Percentiles rank a stretch among this genome's conserved stretches.
Conservation (phyloP, 768 basidiomycete genomes). For the Tylopilus subfusipes region DNA sequence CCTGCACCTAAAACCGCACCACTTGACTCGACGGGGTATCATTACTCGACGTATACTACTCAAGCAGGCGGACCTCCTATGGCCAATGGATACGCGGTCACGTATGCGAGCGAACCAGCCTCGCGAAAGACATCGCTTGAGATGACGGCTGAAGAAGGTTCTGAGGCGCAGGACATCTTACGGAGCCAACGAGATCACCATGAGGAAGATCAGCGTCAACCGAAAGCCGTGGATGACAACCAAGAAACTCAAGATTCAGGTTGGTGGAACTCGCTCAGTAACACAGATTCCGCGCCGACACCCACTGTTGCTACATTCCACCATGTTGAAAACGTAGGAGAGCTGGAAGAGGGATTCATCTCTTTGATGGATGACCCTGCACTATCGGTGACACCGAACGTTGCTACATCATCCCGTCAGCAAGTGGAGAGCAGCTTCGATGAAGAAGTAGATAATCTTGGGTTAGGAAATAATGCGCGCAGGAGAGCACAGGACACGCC, state of each 20-base stretch:
- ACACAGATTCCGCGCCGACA: conserved; percentile 45
- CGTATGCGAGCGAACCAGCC: conserved; percentile 32
- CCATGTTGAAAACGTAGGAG: conserved; percentile 43
- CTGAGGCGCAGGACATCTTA: conserved; percentile 6
- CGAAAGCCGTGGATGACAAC: conserved; percentile 28
- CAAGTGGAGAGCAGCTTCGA: conserved; percentile 19
- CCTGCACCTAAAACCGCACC: conserved; percentile 54
- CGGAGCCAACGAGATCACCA: conserved; percentile 4
- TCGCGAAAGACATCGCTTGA: conserved; percentile 31
- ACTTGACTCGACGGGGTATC: conserved; percentile 39
- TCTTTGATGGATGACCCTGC: conserved; percentile 73
- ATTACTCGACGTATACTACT: conserved; percentile 29
- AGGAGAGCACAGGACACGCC: conserved; percentile 34
- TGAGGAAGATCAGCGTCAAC: conserved; percentile 3
- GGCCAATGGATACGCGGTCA: conserved; percentile 37
- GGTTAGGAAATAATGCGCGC: conserved; percentile 72
- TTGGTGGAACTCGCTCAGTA: conserved; percentile 63
- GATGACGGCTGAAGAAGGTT: conserved; percentile 27
- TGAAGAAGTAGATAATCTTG: conserved; percentile 83
- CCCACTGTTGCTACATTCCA: conserved; percentile 71
- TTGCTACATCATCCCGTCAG: conserved; percentile 8
- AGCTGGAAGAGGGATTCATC: conserved; percentile 62
- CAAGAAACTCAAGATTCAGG: conserved; percentile 38
- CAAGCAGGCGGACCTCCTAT: conserved; percentile 24
- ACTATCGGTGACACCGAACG: conserved; percentile 37